phyloP scores from a whole-genome alignment of 2,329 filamentous ascomycete species.

The Ophioceras dolichostomum region DNA sequence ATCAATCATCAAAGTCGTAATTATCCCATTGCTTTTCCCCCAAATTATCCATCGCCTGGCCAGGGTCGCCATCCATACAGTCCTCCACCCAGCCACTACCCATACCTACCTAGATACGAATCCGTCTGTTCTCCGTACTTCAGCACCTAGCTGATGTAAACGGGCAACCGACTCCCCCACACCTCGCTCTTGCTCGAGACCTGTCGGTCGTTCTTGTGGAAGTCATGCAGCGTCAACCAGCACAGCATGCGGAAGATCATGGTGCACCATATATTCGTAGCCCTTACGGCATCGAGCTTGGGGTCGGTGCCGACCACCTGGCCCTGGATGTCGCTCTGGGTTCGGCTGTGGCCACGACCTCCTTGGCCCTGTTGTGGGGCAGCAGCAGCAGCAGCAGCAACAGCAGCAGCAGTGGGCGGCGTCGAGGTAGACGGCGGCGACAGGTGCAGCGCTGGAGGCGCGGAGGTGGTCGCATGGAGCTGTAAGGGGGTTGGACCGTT shows the following conservation, averaged over 20 bases:
- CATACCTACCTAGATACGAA: neutral
- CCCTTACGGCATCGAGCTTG: conserved; percentile 8
- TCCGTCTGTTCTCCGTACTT: neutral
- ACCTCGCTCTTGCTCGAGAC: conserved; percentile 36
- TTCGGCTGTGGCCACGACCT: no score
- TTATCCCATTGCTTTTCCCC: no score
- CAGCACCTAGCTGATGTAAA: conserved; percentile 32
- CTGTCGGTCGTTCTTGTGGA: conserved; percentile 40
- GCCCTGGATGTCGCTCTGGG: neutral
- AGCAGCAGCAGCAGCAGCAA: neutral
- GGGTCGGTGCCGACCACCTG: neutral
- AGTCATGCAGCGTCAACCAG: conserved; percentile 45
- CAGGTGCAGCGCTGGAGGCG: neutral
- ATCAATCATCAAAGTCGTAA: neutral
- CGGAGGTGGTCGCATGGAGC: neutral
- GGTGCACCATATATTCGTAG: conserved; percentile 38
- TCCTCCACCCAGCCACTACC: neutral
- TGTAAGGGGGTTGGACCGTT: neutral
- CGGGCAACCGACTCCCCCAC: conserved; percentile 39
- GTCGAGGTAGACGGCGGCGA: neutral
- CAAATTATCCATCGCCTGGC: no score
- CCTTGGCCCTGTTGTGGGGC: neutral
- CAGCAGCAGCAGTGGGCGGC: neutral
- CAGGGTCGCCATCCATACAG: no score
- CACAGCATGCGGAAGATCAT: conserved; percentile 45